Percentiles rank a stretch among this genome's conserved stretches.
Evolutionary conservation across 768 basidiomycete genomes (phyloP).

Genomic region (Kwoniella dejecticola): DNA sequence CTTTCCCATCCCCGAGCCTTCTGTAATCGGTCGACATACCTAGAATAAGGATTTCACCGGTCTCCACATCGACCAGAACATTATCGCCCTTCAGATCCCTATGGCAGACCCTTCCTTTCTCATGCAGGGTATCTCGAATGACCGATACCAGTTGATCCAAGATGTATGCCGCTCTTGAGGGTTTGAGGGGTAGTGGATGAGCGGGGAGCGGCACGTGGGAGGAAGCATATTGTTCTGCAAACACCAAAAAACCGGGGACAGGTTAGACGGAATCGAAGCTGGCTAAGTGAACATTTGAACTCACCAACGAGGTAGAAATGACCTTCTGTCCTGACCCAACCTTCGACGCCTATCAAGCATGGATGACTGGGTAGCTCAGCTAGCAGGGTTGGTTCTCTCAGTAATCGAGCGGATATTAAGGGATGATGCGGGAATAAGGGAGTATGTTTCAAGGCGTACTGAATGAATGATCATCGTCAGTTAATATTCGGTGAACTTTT

Average conservation of each 20-base stretch:
- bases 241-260: slow-evolving; percentile 3
- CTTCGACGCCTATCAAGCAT: slow-evolving; percentile 57
- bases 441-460: slow-evolving; percentile 59
- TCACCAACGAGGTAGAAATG: slow-evolving; percentile 58
- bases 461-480: background rate
- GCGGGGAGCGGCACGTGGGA: slow-evolving; percentile 52
- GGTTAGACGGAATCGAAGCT: too few relatives aligned
- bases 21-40: slow-evolving; percentile 34
- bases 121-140: slow-evolving; percentile 54
- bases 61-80: slow-evolving; percentile 44
- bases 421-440: slow-evolving; percentile 59
- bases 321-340: slow-evolving; percentile 56
- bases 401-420: slow-evolving; percentile 57
- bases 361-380: slow-evolving; percentile 58
- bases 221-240: slow-evolving; percentile 47
- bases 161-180: slow-evolving; percentile 50
- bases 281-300: slow-evolving; percentile 4
- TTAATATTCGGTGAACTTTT: background rate
- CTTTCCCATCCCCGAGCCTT: background rate
- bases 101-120: slow-evolving; percentile 52
- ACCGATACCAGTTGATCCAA: slow-evolving; percentile 57
- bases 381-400: slow-evolving; percentile 58
- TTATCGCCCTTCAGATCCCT: slow-evolving; percentile 56
- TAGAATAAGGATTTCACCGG: slow-evolving; percentile 56
- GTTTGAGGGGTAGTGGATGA: slow-evolving; percentile 33